A percentile compares a stretch with the other conserved stretches of the same genome.
These are phyloP conservation scores for Globisporangium alternatum DNA, from an alignment of 352 stramenopile genomes.

Conservation along the genomic window DNA sequence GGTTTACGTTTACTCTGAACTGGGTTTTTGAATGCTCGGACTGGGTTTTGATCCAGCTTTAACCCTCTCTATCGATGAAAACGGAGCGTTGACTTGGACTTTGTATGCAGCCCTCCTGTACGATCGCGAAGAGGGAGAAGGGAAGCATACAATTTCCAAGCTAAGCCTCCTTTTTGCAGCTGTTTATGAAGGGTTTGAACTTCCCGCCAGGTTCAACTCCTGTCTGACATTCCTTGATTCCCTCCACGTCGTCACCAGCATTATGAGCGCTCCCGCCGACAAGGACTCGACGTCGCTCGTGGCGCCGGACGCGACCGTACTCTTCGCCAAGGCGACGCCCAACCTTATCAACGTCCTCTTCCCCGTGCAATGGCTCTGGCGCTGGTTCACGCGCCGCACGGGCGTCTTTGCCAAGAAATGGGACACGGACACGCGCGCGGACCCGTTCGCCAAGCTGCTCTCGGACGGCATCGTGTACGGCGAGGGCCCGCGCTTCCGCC, in stretches of 20 bases:
- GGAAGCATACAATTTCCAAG: no score
- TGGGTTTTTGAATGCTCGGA: no score
- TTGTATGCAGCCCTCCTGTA: no score
- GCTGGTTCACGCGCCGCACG: constrained; percentile 28
- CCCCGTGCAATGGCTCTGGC: constrained; percentile 29
- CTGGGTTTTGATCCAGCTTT: no score
- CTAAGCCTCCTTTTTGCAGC: no score
- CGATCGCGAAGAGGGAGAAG: no score
- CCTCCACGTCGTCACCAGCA: background rate
- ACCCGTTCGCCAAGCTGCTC: constrained; percentile 34
- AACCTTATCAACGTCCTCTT: constrained; percentile 20
- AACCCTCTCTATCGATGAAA: no score
- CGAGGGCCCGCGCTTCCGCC: constrained; percentile 57
- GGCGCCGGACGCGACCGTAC: background rate
- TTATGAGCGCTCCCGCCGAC: background rate
- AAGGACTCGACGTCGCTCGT: background rate
- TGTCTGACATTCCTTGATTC: no score
- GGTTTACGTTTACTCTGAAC: no score
- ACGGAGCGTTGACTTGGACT: no score
- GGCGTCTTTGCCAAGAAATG: constrained; percentile 13
- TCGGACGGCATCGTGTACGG: constrained; percentile 48
- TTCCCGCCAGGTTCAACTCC: no score
- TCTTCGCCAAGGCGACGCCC: constrained; percentile 23
- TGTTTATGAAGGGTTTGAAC: no score
- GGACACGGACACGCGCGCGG: constrained; percentile 14